Conservation (phyloP, 148 eudicot species). For the Camellia japonica region DNA sequence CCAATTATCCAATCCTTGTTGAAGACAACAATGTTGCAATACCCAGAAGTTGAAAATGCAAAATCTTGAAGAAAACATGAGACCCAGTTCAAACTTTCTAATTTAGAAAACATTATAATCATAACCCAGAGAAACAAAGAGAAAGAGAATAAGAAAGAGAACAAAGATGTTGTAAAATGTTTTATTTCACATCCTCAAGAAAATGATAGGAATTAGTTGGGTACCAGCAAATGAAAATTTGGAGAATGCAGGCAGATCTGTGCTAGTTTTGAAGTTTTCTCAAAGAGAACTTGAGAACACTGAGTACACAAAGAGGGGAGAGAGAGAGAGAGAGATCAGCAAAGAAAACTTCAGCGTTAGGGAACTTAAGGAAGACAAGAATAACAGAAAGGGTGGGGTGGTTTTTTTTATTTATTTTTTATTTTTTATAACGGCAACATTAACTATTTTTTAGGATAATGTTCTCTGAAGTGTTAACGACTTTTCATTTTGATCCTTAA, state of each 20-base stretch:
- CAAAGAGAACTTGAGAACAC: slow-evolving; percentile 10
- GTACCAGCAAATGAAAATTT: slow-evolving; percentile 16
- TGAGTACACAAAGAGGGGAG: not conserved
- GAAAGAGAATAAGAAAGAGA: not conserved
- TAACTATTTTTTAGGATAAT: too few species aligned
- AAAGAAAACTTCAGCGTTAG: not conserved
- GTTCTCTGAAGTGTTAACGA: too few species aligned
- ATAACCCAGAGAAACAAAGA: not conserved
- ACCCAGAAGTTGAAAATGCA: not conserved
- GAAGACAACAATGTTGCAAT: not conserved
- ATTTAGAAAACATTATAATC: not conserved
- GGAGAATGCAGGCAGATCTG: slow-evolving; percentile 8
- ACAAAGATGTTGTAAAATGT: not conserved
- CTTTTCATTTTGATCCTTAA: too few species aligned
- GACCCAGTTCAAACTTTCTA: slow-evolving; percentile 1
- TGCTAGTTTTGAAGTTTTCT: not conserved
- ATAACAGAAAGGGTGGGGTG: not conserved
- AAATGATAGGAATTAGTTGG: not conserved
- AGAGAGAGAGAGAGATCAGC: not conserved
- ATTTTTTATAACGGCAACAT: too few species aligned
- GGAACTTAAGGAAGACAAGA: not conserved
- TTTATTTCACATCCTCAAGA: not conserved
- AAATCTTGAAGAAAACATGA: not conserved
- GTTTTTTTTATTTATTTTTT: too few species aligned
- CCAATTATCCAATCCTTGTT: too few species aligned